These are phyloP conservation scores for slime mould (Dictyostelium discoideum) DNA, from an alignment of 78 protist genomes.

Conservation along the genomic window DNA sequence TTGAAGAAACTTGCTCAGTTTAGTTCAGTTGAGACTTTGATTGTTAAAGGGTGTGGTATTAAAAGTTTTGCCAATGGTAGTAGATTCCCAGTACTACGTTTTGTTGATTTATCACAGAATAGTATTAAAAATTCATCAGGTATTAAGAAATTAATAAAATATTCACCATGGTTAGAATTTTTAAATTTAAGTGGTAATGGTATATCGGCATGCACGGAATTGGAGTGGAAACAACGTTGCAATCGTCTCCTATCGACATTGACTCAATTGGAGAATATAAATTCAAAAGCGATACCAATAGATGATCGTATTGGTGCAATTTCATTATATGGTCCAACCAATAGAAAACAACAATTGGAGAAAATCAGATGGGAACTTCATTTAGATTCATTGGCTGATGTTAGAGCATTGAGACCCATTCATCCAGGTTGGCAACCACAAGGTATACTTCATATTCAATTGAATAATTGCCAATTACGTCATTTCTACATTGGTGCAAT, in stretches of 20 bases:
- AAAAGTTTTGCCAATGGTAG: constrained; percentile 13
- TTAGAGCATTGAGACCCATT: constrained; percentile 12
- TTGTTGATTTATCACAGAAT: constrained; percentile 52
- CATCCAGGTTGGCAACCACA: constrained; percentile 69
- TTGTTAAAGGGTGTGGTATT: constrained; percentile 27
- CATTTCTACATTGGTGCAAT: constrained; percentile 52
- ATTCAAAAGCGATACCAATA: neutral
- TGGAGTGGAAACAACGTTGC: neutral
- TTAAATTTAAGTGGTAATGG: constrained; percentile 44
- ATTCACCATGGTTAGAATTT: constrained; percentile 44
- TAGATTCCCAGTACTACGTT: constrained; percentile 45
- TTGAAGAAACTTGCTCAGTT: neutral
- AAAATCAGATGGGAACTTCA: constrained; percentile 42
- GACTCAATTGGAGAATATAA: constrained; percentile 16
- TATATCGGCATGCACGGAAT: neutral
- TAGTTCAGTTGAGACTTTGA: constrained; percentile 31
- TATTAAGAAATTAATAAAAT: constrained; percentile 15
- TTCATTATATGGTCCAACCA: neutral
- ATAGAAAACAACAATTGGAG: neutral
- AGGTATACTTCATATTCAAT: neutral
- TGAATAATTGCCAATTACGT: neutral
- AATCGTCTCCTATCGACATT: neutral
- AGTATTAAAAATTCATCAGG: constrained; percentile 1
- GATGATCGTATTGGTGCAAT: constrained; percentile 38
- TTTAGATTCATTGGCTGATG: constrained; percentile 23